Conservation (phyloP, 352 stramenopile genomes). For the Phytophthora meadii region DNA sequence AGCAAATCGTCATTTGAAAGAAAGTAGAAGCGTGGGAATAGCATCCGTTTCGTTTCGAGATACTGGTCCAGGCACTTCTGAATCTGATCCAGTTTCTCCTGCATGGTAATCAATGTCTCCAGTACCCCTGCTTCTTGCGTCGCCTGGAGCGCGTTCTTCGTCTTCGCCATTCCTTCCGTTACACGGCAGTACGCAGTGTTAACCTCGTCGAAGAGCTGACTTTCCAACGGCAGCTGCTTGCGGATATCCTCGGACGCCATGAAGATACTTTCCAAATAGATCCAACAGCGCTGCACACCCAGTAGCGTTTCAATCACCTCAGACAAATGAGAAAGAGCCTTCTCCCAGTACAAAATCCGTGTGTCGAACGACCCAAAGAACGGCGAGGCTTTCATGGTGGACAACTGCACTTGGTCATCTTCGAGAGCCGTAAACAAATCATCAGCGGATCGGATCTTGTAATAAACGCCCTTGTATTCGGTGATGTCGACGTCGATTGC, state of each 20-base stretch:
- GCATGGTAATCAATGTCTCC: constrained; percentile 77
- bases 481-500: constrained; percentile 91
- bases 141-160: constrained; percentile 76
- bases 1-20: constrained; percentile 90
- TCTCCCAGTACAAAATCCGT: constrained; percentile 91
- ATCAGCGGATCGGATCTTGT: constrained; percentile 92
- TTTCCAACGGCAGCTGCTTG: constrained; percentile 92
- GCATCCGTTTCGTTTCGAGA: constrained; percentile 87
- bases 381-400: constrained; percentile 94
- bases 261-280: constrained; percentile 96
- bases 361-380: constrained; percentile 93
- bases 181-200: constrained; percentile 81
- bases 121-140: constrained; percentile 71
- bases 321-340: constrained; percentile 81
- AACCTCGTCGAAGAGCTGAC: constrained; percentile 87
- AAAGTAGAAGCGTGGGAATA: constrained; percentile 91
- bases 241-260: constrained; percentile 95
- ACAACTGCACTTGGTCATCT: constrained; percentile 93
- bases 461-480: constrained; percentile 94
- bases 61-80: constrained; percentile 91
- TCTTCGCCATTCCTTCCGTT: constrained; percentile 79
- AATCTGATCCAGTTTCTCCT: constrained; percentile 89
- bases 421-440: constrained; percentile 92
- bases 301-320: constrained; percentile 92
- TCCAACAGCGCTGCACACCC: constrained; percentile 94